phyloP scores from a whole-genome alignment of 2,329 filamentous ascomycete species.

The Neopestalotiopsis rosae region DNA sequence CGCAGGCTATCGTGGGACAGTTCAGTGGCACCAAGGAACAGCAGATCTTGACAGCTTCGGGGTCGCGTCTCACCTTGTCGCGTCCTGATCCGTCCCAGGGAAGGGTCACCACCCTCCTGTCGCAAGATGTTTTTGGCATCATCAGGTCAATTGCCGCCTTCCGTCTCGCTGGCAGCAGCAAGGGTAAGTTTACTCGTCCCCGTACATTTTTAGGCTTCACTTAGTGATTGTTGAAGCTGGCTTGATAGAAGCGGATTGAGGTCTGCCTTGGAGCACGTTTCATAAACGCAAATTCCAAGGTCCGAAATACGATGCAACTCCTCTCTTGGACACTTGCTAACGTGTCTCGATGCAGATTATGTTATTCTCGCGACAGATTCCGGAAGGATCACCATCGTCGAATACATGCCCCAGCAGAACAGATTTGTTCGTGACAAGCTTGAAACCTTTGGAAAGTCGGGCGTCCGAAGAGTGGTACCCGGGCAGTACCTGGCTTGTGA shows the following conservation, averaged over 20 bases:
- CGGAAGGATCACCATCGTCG: conserved; percentile 90
- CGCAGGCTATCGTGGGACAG: conserved; percentile 90
- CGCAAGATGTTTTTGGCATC: conserved; percentile 96
- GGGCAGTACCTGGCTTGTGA: conserved; percentile 96
- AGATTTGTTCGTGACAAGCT: conserved; percentile 88
- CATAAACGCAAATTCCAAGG: conserved; percentile 26
- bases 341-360: conserved; percentile 70
- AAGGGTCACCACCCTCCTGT: conserved; percentile 83
- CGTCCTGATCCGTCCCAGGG: conserved; percentile 85
- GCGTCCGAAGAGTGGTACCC: conserved; percentile 88
- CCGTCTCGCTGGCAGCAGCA: conserved; percentile 88
- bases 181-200: conserved; percentile 73
- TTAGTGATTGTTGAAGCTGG: conserved; percentile 75
- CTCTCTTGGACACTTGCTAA: conserved; percentile 26
- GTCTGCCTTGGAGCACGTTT: conserved; percentile 27
- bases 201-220: conserved; percentile 57
- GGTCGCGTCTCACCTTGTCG: conserved; percentile 86
- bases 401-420: conserved; percentile 87
- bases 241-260: conserved; percentile 49
- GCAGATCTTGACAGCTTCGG: conserved; percentile 93
- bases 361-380: conserved; percentile 96
- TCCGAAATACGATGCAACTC: conserved; percentile 21
- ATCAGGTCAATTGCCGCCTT: conserved; percentile 89
- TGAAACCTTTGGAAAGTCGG: conserved; percentile 98
- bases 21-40: conserved; percentile 97